These are phyloP conservation scores for Boletus vinaceobasis DNA, from an alignment of 768 basidiomycete genomes.

Conservation along the genomic window DNA sequence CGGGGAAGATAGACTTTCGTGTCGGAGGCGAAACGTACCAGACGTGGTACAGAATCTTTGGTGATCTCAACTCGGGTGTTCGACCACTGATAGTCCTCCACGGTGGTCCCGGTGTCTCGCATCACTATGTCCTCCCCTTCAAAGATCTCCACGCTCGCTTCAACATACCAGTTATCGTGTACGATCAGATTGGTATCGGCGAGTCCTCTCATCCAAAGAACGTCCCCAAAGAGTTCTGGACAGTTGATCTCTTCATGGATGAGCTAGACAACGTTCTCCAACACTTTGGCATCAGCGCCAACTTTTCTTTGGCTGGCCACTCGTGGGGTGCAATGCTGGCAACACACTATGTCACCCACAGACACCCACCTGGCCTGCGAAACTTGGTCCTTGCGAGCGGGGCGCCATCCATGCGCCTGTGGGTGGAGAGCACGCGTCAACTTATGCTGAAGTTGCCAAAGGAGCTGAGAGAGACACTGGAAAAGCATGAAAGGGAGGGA, in stretches of 20 bases:
- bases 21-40: slow-evolving; percentile 28
- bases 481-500: slow-evolving; percentile 33
- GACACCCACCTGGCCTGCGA: slow-evolving; percentile 38
- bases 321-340: slow-evolving; percentile 59
- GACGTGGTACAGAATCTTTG: slow-evolving; percentile 45
- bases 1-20: slow-evolving; percentile 19
- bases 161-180: slow-evolving; percentile 43
- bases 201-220: slow-evolving; percentile 40
- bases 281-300: slow-evolving; percentile 37
- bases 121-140: slow-evolving; percentile 40
- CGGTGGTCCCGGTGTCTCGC: slow-evolving; percentile 36
- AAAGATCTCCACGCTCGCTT: slow-evolving; percentile 30
- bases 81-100: slow-evolving; percentile 18
- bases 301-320: slow-evolving; percentile 50
- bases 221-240: slow-evolving; percentile 36
- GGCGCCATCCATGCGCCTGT: slow-evolving; percentile 30
- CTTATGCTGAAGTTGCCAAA: slow-evolving; percentile 27
- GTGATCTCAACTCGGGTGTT: slow-evolving; percentile 33
- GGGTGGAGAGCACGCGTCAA: slow-evolving; percentile 22
- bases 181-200: slow-evolving; percentile 50
- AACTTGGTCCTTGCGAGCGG: slow-evolving; percentile 35
- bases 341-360: slow-evolving; percentile 36
- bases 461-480: slow-evolving; percentile 26
- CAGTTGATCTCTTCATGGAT: slow-evolving; percentile 47
- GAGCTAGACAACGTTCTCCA: slow-evolving; percentile 50